These are phyloP conservation scores for Chalciporus piperatus DNA, from an alignment of 768 basidiomycete species.

Conservation along the genomic window DNA sequence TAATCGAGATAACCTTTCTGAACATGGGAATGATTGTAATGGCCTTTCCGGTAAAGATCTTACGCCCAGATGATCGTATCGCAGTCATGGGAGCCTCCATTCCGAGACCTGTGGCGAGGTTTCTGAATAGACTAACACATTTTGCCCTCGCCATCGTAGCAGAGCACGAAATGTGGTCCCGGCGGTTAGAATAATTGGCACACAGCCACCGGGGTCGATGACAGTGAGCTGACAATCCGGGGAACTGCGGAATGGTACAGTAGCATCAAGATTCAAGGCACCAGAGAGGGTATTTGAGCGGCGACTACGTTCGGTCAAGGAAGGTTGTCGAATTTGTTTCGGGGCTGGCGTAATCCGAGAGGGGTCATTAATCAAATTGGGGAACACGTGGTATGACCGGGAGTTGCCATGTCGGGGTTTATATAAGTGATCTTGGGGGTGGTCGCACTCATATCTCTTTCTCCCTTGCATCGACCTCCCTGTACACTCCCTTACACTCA, in stretches of 20 bases:
- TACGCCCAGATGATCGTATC: conserved; percentile 9
- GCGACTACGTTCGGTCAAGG: too few species aligned
- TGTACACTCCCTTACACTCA: neutral
- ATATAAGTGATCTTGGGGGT: conserved; percentile 9
- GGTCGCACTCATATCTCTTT: neutral
- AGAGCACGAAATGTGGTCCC: too few species aligned
- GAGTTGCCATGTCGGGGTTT: conserved; percentile 29
- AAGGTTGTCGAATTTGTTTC: too few species aligned
- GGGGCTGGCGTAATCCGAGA: neutral
- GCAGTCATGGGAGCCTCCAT: too few species aligned
- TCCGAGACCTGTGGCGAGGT: neutral
- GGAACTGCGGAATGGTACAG: conserved; percentile 5
- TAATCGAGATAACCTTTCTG: conserved; percentile 19
- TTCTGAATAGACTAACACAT: too few species aligned
- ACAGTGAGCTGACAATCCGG: conserved; percentile 4
- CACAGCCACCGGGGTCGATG: too few species aligned
- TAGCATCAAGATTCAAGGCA: too few species aligned
- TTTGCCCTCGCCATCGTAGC: too few species aligned
- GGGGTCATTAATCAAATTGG: conserved; percentile 14
- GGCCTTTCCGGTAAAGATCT: neutral
- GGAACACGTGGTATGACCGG: conserved; percentile 25
- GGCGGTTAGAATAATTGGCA: too few species aligned
- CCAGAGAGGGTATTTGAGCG: too few species aligned
- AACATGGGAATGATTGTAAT: conserved; percentile 5
- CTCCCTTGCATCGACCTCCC: conserved; percentile 1